A percentile compares a stretch with the other conserved stretches of the same genome.
Evolutionary conservation across 129 eudicot species (phyloP).

Genomic region (Flaveria brownii): DNA sequence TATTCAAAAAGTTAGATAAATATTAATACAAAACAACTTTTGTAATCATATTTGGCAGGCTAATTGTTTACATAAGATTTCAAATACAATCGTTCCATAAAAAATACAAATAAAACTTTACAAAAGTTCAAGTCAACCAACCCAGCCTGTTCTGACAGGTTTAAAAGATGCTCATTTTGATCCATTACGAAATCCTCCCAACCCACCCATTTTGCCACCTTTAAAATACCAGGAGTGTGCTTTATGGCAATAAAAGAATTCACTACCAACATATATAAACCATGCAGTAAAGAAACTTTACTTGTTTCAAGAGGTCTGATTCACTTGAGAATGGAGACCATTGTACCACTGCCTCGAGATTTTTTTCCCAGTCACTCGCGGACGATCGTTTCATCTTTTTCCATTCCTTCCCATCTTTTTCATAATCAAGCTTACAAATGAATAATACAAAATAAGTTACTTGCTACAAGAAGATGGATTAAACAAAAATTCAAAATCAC

Average conservation of each 20-base stretch:
- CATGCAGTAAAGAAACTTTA: constrained; percentile 20
- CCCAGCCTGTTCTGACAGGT: neutral
- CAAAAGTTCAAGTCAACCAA: neutral
- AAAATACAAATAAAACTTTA: neutral
- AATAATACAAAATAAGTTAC: constrained; percentile 10
- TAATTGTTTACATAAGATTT: neutral
- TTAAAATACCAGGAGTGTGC: neutral
- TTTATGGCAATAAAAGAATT: neutral
- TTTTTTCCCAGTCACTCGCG: constrained; percentile 60
- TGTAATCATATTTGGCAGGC: neutral
- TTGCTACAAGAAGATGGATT: neutral
- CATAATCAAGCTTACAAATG: constrained; percentile 66
- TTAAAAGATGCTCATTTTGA: neutral
- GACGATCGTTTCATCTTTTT: constrained; percentile 60
- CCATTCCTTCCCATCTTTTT: constrained; percentile 52
- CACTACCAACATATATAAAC: constrained; percentile 14
- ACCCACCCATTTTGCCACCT: constrained; percentile 16
- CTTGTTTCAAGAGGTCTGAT: constrained; percentile 77
- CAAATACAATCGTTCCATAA: neutral
- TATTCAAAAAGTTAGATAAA: neutral
- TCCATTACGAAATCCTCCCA: neutral
- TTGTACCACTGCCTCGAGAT: constrained; percentile 62
- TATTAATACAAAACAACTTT: neutral
- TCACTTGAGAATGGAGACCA: constrained; percentile 97
- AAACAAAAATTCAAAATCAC: neutral